Conservation (phyloP, 176 grass and related monocot species). For the Triticum urartu region DNA sequence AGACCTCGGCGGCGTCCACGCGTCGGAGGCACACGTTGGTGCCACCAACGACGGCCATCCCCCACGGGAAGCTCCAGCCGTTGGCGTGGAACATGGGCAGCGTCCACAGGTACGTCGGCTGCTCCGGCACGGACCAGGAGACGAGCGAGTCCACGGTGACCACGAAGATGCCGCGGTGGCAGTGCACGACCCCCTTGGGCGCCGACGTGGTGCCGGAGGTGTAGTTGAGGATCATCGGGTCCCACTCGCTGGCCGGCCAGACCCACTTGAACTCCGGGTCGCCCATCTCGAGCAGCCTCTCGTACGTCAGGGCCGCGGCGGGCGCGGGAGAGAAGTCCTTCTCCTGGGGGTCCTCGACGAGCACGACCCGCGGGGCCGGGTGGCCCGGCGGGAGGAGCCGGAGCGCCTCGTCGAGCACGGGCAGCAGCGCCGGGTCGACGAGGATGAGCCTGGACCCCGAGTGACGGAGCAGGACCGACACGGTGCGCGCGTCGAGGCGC, state of each 20-base stretch:
- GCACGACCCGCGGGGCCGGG: constrained; percentile 45
- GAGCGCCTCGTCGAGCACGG: constrained; percentile 52
- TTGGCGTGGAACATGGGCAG: constrained; percentile 96
- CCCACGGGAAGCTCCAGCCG: constrained; percentile 91
- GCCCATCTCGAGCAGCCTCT: constrained; percentile 55
- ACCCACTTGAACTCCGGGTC: constrained; percentile 70
- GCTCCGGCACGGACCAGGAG: constrained; percentile 56
- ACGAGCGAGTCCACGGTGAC: constrained; percentile 56
- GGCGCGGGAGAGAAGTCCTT: background rate
- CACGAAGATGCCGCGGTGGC: constrained; percentile 77
- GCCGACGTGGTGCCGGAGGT: constrained; percentile 94
- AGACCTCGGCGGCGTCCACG: constrained; percentile 51
- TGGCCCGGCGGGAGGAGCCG: constrained; percentile 45
- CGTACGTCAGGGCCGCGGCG: constrained; percentile 47
- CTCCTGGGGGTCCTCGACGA: constrained; percentile 74
- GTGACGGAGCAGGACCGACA: constrained; percentile 76
- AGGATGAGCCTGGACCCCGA: constrained; percentile 67
- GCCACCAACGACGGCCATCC: constrained; percentile 71
- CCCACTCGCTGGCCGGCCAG: constrained; percentile 66
- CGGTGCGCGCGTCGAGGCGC: constrained; percentile 78
- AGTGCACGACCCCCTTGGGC: constrained; percentile 87
- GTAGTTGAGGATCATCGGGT: constrained; percentile 95
- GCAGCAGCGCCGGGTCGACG: constrained; percentile 47
- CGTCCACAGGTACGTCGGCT: constrained; percentile 84
- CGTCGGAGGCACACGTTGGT: constrained; percentile 83